Evolutionary conservation across 176 grass and related monocot species (phyloP).

Genomic region (Leersia perrieri): DNA sequence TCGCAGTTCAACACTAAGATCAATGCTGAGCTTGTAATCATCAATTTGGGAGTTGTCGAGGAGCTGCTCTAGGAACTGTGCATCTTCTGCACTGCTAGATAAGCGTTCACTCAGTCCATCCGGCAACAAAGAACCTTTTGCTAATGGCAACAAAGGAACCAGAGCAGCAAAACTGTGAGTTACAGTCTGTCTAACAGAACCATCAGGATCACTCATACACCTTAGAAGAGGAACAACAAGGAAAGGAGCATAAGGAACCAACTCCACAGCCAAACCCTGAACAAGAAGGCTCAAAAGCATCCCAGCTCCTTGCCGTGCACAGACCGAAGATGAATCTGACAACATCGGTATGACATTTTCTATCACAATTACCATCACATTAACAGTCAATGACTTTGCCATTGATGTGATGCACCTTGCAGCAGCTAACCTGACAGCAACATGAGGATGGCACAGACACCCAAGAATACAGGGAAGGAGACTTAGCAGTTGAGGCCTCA

Average conservation of each 20-base stretch:
- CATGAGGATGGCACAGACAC: constrained; percentile 75
- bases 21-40: constrained; percentile 84
- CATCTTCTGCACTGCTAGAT: constrained; percentile 83
- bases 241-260: constrained; percentile 94
- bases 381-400: constrained; percentile 81
- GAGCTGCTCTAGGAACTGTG: constrained; percentile 89
- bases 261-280: constrained; percentile 79
- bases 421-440: constrained; percentile 96
- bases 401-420: constrained; percentile 95
- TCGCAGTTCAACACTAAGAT: constrained; percentile 86
- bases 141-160: constrained; percentile 89
- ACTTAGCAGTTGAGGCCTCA: constrained; percentile 77
- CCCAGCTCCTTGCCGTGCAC: constrained; percentile 95
- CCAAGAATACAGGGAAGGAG: constrained; percentile 89
- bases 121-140: constrained; percentile 66
- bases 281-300: constrained; percentile 98
- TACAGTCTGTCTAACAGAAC: constrained; percentile 87
- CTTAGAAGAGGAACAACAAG: constrained; percentile 94
- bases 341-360: constrained; percentile 93
- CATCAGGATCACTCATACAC: constrained; percentile 95
- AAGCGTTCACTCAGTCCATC: constrained; percentile 73
- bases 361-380: constrained; percentile 82
- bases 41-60: constrained; percentile 98
- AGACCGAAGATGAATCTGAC: constrained; percentile 79
- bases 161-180: constrained; percentile 98